phyloP scores from a whole-genome alignment of 164 flowering plant species.

The Nelumbo lutea region DNA sequence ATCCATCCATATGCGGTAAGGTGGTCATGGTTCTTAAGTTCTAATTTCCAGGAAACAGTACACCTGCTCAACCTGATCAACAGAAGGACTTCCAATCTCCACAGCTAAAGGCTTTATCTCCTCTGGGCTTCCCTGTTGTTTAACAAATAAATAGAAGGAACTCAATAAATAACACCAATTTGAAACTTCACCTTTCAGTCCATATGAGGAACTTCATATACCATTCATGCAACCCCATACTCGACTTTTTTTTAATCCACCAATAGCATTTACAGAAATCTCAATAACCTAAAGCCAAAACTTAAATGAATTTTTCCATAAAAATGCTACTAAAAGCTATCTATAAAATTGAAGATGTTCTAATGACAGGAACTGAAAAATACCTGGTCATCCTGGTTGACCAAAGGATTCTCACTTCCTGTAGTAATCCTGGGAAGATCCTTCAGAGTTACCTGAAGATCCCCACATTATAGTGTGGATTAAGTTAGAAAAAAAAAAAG shows the following conservation, averaged over 20 bases:
- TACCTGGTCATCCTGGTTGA: conserved; percentile 30
- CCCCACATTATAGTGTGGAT: neutral
- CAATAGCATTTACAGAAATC: neutral
- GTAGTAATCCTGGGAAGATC: conserved; percentile 20
- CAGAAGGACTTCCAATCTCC: conserved; percentile 13
- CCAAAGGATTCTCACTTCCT: conserved; percentile 17
- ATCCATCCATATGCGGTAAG: neutral
- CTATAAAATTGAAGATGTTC: neutral
- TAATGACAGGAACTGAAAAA: conserved; percentile 1
- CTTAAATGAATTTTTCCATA: neutral
- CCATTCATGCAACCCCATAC: too few relatives aligned
- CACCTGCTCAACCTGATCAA: conserved; percentile 18
- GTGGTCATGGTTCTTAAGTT: neutral
- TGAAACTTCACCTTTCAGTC: neutral
- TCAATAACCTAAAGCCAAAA: neutral
- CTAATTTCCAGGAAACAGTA: neutral
- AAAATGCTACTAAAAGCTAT: neutral
- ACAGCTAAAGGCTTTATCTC: conserved; percentile 20
- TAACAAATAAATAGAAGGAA: conserved; percentile 1
- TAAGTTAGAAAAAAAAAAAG: neutral
- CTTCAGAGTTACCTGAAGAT: conserved; percentile 28
- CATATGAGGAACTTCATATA: too few relatives aligned
- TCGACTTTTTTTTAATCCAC: neutral
- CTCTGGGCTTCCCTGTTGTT: conserved; percentile 25
- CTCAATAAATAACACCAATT: neutral